phyloP scores from a whole-genome alignment of 78 protist genomes.

The Anaeramoeba ignava region DNA sequence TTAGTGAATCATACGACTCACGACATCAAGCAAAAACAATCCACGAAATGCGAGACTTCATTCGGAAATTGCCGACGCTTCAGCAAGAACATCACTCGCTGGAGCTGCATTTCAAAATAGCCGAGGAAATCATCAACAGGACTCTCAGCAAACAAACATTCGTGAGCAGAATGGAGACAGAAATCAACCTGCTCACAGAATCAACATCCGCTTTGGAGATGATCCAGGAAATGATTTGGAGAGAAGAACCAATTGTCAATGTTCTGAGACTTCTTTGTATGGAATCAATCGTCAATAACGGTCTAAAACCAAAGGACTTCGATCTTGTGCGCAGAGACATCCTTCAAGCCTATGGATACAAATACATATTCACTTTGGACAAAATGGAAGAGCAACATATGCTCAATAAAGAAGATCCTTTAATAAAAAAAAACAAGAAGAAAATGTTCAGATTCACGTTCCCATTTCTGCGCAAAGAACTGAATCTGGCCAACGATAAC shows the following conservation, averaged over 20 bases:
- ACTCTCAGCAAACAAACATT: too few species aligned
- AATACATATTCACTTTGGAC: too few species aligned
- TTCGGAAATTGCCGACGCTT: conserved; percentile 25
- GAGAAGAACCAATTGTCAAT: conserved; percentile 29
- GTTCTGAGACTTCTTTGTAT: conserved; percentile 48
- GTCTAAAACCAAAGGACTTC: conserved; percentile 37
- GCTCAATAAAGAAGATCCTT: too few species aligned
- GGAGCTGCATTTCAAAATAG: neutral
- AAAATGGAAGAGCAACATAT: too few species aligned
- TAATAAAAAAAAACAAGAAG: too few species aligned
- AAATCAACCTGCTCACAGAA: too few species aligned
- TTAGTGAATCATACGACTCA: conserved; percentile 24
- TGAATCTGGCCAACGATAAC: too few species aligned
- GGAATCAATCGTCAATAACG: conserved; percentile 29
- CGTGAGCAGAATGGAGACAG: too few species aligned
- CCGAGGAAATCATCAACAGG: too few species aligned
- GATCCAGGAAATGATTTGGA: conserved; percentile 46
- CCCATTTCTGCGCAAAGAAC: too few species aligned
- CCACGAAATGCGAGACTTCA: conserved; percentile 27
- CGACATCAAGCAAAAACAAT: conserved; percentile 27
- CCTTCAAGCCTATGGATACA: conserved; percentile 29
- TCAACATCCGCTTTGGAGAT: too few species aligned
- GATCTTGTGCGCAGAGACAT: conserved; percentile 27
- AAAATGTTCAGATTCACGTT: too few species aligned
- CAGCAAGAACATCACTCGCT: conserved; percentile 25